Conservation (phyloP, 306 rosid genomes). For the Erythrophleum fordii region DNA sequence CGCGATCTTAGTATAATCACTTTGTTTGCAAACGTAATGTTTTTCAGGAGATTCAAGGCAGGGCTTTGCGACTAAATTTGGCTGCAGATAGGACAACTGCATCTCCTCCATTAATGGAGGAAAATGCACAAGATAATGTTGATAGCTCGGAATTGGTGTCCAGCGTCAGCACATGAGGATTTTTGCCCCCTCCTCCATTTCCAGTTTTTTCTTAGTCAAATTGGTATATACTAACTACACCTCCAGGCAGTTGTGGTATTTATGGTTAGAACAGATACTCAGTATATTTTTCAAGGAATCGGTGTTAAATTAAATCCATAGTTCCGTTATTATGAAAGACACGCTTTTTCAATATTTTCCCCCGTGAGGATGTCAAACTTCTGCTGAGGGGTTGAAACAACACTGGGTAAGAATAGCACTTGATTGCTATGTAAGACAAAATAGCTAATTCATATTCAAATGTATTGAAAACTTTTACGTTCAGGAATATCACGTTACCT, state of each 20-base stretch:
- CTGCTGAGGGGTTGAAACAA: not conserved
- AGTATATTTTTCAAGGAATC: not conserved
- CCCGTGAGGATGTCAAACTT: not conserved
- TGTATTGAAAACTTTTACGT: no score
- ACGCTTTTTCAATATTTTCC: not conserved
- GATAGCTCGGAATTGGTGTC: constrained; percentile 66
- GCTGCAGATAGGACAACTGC: constrained; percentile 53
- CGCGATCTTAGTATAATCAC: not conserved
- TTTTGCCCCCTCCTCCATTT: constrained; percentile 1
- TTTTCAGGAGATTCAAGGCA: constrained; percentile 79
- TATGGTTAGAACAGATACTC: constrained; percentile 18
- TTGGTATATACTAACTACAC: constrained; percentile 31
- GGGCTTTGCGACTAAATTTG: constrained; percentile 70
- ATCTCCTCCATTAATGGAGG: constrained; percentile 42
- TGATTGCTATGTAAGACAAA: not conserved
- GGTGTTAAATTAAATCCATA: constrained; percentile 14
- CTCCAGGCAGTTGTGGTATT: constrained; percentile 38
- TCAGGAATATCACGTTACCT: not conserved
- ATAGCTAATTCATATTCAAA: not conserved
- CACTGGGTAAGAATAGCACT: not conserved
- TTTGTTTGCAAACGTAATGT: constrained; percentile 21
- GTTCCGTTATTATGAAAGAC: constrained; percentile 34
- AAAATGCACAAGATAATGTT: constrained; percentile 36
- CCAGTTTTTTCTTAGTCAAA: constrained; percentile 14
- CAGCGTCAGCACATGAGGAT: constrained; percentile 57